Conservation (phyloP, 108 stramenopile genomes). For the Cyclotella atomus region DNA sequence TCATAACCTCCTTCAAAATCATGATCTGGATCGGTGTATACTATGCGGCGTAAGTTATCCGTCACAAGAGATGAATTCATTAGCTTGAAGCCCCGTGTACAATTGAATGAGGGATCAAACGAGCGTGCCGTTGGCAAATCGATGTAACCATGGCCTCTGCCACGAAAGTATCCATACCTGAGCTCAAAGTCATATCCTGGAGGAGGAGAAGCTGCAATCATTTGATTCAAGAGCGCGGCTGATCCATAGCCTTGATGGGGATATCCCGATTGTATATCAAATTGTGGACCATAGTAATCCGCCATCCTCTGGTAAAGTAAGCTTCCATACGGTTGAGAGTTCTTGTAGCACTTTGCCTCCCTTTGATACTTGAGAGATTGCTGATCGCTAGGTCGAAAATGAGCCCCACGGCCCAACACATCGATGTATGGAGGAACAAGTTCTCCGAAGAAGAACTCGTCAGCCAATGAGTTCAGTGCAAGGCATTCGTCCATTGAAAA, state of each 20-base stretch:
- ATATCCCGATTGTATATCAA: conserved; percentile 77
- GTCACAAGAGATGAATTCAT: conserved; percentile 67
- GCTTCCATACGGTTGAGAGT: conserved; percentile 67
- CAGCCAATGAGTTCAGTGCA: conserved; percentile 48
- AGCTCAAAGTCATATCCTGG: conserved; percentile 36
- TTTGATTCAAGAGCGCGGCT: conserved; percentile 32
- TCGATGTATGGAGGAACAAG: conserved; percentile 84
- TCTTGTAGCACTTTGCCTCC: conserved; percentile 77
- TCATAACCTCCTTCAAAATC: conserved; percentile 58
- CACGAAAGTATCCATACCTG: conserved; percentile 41
- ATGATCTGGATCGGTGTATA: conserved; percentile 55
- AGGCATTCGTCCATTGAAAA: conserved; percentile 79
- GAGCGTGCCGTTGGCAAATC: conserved; percentile 66
- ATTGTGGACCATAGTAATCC: conserved; percentile 85
- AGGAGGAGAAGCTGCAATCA: conserved; percentile 41
- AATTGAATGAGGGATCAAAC: conserved; percentile 80
- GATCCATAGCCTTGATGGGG: conserved; percentile 77
- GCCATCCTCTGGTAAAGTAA: conserved; percentile 75
- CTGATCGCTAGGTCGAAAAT: conserved; percentile 62
- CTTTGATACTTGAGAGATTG: conserved; percentile 58
- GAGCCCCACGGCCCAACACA: conserved; percentile 73
- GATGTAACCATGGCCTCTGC: conserved; percentile 59
- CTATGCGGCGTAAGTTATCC: conserved; percentile 28
- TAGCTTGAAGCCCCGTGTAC: conserved; percentile 74
- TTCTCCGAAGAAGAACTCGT: conserved; percentile 76